Conservation (phyloP, 768 basidiomycete species). For the Aureoboletus auriporus region DNA sequence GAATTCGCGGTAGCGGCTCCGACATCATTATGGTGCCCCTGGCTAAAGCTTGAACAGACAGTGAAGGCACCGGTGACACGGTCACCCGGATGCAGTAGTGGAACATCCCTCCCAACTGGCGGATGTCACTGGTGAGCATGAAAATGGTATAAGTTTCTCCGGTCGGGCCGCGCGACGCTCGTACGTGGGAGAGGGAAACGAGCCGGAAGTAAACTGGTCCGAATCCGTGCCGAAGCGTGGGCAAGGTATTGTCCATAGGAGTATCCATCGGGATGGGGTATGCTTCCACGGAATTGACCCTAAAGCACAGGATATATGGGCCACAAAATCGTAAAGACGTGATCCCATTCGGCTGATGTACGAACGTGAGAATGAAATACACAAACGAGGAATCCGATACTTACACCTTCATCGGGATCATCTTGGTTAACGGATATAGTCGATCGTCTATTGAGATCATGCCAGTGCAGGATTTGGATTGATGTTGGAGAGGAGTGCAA, state of each 20-base stretch:
- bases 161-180: constrained; percentile 24
- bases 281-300: constrained; percentile 48
- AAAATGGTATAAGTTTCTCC: constrained; percentile 36
- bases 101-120: constrained; percentile 43
- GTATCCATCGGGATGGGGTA: constrained; percentile 18
- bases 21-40: neutral
- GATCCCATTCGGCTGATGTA: constrained; percentile 37
- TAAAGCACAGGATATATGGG: constrained; percentile 49
- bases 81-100: constrained; percentile 39
- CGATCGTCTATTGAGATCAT: constrained; percentile 17
- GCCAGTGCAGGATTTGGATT: constrained; percentile 40
- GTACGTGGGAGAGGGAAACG: constrained; percentile 39
- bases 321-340: constrained; percentile 44
- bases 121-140: constrained; percentile 40
- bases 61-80: constrained; percentile 23
- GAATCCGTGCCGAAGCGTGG: constrained; percentile 20
- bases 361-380: neutral
- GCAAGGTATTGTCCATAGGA: constrained; percentile 4
- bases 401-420: constrained; percentile 32
- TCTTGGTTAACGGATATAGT: constrained; percentile 20
- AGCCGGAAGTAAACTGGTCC: constrained; percentile 35
- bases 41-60: constrained; percentile 40
- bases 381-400: constrained; percentile 2
- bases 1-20: neutral
- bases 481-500: constrained; percentile 24